Evolutionary conservation across 371 early-diverging fungal species (phyloP).

Genomic region (Zychaea mexicana): DNA sequence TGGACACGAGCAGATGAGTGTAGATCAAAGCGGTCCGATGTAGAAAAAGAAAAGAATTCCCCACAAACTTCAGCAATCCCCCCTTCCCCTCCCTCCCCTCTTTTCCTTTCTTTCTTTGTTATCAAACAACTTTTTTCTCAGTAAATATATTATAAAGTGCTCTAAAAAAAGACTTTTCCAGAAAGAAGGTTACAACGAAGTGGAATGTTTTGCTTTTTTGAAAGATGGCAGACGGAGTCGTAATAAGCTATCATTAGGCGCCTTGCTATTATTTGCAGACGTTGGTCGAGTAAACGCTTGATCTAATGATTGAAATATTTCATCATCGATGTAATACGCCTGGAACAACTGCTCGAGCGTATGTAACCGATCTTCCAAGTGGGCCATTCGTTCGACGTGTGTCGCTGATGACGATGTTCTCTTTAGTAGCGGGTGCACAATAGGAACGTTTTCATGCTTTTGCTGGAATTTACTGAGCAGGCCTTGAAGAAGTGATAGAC

Average conservation of each 20-base stretch:
- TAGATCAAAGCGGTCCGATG: constrained; percentile 4
- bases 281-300: constrained; percentile 8
- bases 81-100: not conserved
- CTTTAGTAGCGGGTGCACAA: constrained; percentile 31
- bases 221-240: not conserved
- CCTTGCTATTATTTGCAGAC: not conserved
- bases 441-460: constrained; percentile 23
- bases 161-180: too few species aligned
- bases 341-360: constrained; percentile 35
- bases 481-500: constrained; percentile 26
- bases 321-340: constrained; percentile 42
- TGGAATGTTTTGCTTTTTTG: not conserved
- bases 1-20: constrained; percentile 3
- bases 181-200: not conserved
- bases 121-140: not conserved
- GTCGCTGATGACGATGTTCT: not conserved
- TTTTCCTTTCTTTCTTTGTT: not conserved
- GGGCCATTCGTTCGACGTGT: constrained; percentile 20
- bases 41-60: not conserved
- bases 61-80: not conserved
- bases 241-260: not conserved
- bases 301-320: constrained; percentile 34
- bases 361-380: constrained; percentile 34
- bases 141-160: not conserved
- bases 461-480: constrained; percentile 18